phyloP scores from a whole-genome alignment of 2,329 filamentous ascomycete species.

The Fusarium tupiense region DNA sequence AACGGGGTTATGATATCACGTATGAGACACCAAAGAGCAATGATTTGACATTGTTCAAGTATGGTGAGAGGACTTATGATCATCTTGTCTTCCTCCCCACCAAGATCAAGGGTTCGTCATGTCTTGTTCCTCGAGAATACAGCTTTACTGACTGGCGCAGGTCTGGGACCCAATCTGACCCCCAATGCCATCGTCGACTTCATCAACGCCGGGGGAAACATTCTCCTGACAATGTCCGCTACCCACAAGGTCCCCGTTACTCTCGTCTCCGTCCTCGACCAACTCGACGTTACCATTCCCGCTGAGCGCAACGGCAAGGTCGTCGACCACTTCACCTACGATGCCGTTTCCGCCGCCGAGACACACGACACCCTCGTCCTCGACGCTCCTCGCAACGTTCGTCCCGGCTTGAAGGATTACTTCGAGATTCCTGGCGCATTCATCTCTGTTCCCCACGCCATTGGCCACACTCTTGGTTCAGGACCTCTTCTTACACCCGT shows the following conservation, averaged over 20 bases:
- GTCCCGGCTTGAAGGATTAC: conserved; percentile 77
- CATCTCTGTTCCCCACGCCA: conserved; percentile 82
- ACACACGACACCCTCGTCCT: conserved; percentile 90
- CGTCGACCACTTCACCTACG: conserved; percentile 97
- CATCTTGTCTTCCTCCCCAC: conserved; percentile 89
- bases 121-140: background rate
- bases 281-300: conserved; percentile 90
- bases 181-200: conserved; percentile 90
- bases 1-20: conserved; percentile 80
- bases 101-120: conserved; percentile 82
- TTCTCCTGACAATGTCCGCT: conserved; percentile 85
- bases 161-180: conserved; percentile 87
- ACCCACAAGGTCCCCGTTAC: conserved; percentile 74
- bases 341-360: conserved; percentile 78
- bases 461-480: conserved; percentile 84
- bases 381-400: conserved; percentile 71
- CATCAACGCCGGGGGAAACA: conserved; percentile 89
- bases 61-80: conserved; percentile 90
- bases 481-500: conserved; percentile 82
- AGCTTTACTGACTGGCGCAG: conserved; percentile 53
- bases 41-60: conserved; percentile 79
- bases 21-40: conserved; percentile 88
- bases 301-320: conserved; percentile 84
- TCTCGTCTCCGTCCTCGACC: conserved; percentile 80
- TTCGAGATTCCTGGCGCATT: conserved; percentile 68